These are phyloP conservation scores for Colletotrichum spinosum DNA, from an alignment of 2,329 filamentous ascomycete genomes.

Conservation along the genomic window DNA sequence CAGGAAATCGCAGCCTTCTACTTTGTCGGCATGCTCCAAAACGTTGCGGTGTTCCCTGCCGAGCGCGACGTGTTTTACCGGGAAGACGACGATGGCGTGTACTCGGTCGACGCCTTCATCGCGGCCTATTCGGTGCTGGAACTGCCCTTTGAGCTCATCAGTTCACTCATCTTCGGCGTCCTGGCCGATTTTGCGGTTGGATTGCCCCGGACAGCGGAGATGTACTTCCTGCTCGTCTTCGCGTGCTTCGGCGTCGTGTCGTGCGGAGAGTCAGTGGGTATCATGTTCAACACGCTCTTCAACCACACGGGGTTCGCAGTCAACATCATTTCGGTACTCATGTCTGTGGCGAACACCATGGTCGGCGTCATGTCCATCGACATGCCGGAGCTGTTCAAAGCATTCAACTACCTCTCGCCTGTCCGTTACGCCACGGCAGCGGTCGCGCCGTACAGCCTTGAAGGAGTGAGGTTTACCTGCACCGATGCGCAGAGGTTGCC, in stretches of 20 bases:
- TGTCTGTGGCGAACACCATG: conserved; percentile 79
- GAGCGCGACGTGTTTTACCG: conserved; percentile 83
- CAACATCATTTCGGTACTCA: conserved; percentile 76
- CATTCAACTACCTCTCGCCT: conserved; percentile 78
- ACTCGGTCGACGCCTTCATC: conserved; percentile 78
- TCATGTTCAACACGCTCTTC: conserved; percentile 84
- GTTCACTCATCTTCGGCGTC: conserved; percentile 73
- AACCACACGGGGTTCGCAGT: conserved; percentile 80
- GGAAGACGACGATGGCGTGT: conserved; percentile 80
- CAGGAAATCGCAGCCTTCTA: conserved; percentile 79
- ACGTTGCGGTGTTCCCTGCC: conserved; percentile 78
- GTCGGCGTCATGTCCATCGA: conserved; percentile 77
- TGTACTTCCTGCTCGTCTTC: conserved; percentile 77
- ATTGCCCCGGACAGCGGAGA: conserved; percentile 69
- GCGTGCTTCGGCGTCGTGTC: conserved; percentile 79
- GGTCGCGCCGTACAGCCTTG: conserved; percentile 73
- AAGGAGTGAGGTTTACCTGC: conserved; percentile 73
- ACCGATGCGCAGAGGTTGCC: conserved; percentile 68
- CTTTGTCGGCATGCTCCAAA: conserved; percentile 83
- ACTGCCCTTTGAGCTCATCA: conserved; percentile 76
- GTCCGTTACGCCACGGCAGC: conserved; percentile 77
- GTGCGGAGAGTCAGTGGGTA: conserved; percentile 81
- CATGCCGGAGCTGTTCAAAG: conserved; percentile 74
- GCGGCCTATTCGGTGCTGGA: conserved; percentile 77
- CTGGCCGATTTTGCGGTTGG: conserved; percentile 74